Evolutionary conservation across 768 basidiomycete genomes (phyloP).

Genomic region (Gloeopeniophorella convolvens): DNA sequence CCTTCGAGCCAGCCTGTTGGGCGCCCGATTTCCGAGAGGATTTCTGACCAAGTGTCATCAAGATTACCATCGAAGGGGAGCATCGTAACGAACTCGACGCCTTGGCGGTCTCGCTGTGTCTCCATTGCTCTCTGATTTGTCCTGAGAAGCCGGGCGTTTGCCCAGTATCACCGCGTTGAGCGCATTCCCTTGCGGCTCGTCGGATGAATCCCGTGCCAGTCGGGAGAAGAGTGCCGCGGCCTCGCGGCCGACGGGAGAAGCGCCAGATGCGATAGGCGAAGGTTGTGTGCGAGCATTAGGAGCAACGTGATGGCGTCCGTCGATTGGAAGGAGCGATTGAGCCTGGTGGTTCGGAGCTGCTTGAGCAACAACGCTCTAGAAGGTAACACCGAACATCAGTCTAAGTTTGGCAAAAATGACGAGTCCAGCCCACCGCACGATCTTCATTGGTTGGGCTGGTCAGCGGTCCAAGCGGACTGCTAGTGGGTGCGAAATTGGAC

Average conservation of each 20-base stretch:
- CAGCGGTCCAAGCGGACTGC: slow-evolving; percentile 22
- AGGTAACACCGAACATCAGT: no score
- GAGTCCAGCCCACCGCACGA: slow-evolving; percentile 18
- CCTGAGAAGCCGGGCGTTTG: slow-evolving; percentile 30
- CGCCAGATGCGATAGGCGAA: no score
- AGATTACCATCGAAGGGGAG: neutral
- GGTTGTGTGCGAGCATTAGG: no score
- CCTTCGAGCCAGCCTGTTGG: slow-evolving; percentile 9
- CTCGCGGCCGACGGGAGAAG: neutral
- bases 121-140: neutral
- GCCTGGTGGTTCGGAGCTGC: no score
- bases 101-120: slow-evolving; percentile 6
- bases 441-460: slow-evolving; percentile 22
- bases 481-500: slow-evolving; percentile 25
- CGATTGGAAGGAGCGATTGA: no score
- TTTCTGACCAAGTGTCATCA: slow-evolving; percentile 4
- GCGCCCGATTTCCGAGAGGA: neutral
- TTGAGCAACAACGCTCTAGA: neutral
- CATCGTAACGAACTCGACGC: slow-evolving; percentile 7
- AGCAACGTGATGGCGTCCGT: no score
- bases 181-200: neutral
- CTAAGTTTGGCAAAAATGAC: neutral
- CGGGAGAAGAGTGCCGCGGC: neutral
- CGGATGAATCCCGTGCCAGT: neutral
- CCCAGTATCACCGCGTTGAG: neutral